Evolutionary conservation across 495 filamentous ascomycete species (phyloP), one percentile per base, ranked within the genome.

Genomic region (Ramalina intermedia): DNA sequence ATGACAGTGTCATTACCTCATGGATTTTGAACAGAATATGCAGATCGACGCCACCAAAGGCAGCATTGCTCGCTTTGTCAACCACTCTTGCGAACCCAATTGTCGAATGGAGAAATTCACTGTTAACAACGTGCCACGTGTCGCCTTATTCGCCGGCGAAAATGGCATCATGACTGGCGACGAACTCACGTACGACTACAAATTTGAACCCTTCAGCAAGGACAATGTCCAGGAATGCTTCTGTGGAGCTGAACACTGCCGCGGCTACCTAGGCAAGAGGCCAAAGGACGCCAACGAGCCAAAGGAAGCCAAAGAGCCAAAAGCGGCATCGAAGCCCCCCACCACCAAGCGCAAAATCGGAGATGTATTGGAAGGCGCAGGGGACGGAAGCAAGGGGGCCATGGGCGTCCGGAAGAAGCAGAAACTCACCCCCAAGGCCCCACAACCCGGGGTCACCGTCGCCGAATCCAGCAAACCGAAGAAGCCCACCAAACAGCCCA

Each of bases 181-280:
- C 43, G 91, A 98, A 61, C 68, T 98, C 51, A 96, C 88, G n/a
- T 98, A 98, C 64, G 91, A 98, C 71, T 98, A 98, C 73, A 98
- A 98, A 63, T 98, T 98, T 61, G 84, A 95, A 47, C 85, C 81
- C 37, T 88, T 84, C 61, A 85, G 79, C 16, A 75, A 76, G 60
- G 85, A 85, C 68, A 86, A 86, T 62, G 81, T 86, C 46, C 85
- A 89, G 61, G 71, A 82, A 63, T 93, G 86, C 60, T 77, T 84
- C 48, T 93, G 86, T 66, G 86, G 86, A 53, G 72, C 80, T 50
- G 62, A 73, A 16, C 81, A 80, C 47, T 93, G 86, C 63, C 76
- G 85, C 50, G 85, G 86, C 40, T 75, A 87, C 33, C 69, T 93
- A 37, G 86, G 86, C 2, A 81, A 81, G 5, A 84, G 80, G 51